These are phyloP conservation scores for Fusarium chuoi DNA, from an alignment of 2,329 filamentous ascomycete species.

Conservation along the genomic window DNA sequence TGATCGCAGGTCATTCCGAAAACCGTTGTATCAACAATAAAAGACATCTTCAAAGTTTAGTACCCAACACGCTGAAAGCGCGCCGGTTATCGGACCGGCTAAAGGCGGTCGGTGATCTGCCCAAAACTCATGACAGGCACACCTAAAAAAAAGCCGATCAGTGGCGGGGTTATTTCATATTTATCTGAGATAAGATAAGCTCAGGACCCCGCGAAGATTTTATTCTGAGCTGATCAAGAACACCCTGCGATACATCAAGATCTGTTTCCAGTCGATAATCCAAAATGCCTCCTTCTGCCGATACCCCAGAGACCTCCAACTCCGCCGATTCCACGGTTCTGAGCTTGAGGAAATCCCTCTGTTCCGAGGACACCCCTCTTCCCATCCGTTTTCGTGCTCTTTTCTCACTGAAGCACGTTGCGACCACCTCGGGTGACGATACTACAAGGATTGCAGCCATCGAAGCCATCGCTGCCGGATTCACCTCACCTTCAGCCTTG, in stretches of 20 bases:
- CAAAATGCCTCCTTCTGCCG: slow-evolving; percentile 45
- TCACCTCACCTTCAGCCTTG: slow-evolving; percentile 85
- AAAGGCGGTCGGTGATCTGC: neutral
- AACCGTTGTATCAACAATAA: neutral
- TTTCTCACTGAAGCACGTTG: slow-evolving; percentile 96
- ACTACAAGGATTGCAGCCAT: slow-evolving; percentile 66
- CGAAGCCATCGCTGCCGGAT: slow-evolving; percentile 87
- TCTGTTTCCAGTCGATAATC: slow-evolving; percentile 13
- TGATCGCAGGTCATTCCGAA: too few relatives aligned
- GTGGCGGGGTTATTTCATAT: slow-evolving; percentile 20
- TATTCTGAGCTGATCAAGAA: slow-evolving; percentile 37
- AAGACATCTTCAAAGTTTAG: neutral
- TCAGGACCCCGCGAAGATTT: slow-evolving; percentile 50
- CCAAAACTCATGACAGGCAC: neutral
- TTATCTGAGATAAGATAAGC: slow-evolving; percentile 43
- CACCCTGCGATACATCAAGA: slow-evolving; percentile 25
- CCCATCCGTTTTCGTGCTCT: slow-evolving; percentile 93
- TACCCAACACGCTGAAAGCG: neutral
- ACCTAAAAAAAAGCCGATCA: slow-evolving; percentile 10
- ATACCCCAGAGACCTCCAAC: slow-evolving; percentile 24
- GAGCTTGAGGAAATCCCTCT: slow-evolving; percentile 78
- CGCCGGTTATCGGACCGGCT: slow-evolving; percentile 15
- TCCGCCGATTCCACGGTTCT: slow-evolving; percentile 60
- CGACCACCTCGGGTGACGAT: slow-evolving; percentile 72
- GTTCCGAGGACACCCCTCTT: slow-evolving; percentile 82